phyloP scores from a whole-genome alignment of 192 early-diverging fungal genomes.

The Backusella westeae region DNA sequence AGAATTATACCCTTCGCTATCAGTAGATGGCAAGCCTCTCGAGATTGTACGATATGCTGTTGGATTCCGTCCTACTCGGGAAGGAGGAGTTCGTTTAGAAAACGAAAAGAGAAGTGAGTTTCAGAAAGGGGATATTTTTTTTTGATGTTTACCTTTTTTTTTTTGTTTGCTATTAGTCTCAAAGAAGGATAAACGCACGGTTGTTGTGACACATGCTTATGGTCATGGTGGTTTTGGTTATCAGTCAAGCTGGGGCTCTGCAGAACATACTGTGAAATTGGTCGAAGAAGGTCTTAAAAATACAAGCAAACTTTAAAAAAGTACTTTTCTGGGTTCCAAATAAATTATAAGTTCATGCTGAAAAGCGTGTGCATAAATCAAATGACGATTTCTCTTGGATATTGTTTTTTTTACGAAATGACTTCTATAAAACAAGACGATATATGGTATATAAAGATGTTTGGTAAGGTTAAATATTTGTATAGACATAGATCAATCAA shows the following conservation, averaged over 20 bases:
- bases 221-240: conserved; percentile 63
- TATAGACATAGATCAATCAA: too few relatives aligned
- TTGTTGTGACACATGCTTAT: conserved; percentile 60
- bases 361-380: not conserved
- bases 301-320: not conserved
- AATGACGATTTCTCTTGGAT: not conserved
- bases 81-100: conserved; percentile 52
- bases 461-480: too few relatives aligned
- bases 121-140: not conserved
- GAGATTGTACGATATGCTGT: conserved; percentile 42
- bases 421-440: not conserved
- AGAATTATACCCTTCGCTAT: conserved; percentile 41
- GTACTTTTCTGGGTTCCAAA: not conserved
- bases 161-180: not conserved
- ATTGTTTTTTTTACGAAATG: not conserved
- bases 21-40: conserved; percentile 16
- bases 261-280: conserved; percentile 38
- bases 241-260: conserved; percentile 63
- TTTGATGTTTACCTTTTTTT: not conserved
- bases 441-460: too few relatives aligned
- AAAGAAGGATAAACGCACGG: conserved; percentile 11
- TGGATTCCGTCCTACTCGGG: conserved; percentile 54
- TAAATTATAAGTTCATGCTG: conserved; percentile 1
- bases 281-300: conserved; percentile 31
- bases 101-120: conserved; percentile 38